Evolutionary conservation across 1,284 basidiomycete species (phyloP).

Genomic region (Austroboletus novae-zelandiae): DNA sequence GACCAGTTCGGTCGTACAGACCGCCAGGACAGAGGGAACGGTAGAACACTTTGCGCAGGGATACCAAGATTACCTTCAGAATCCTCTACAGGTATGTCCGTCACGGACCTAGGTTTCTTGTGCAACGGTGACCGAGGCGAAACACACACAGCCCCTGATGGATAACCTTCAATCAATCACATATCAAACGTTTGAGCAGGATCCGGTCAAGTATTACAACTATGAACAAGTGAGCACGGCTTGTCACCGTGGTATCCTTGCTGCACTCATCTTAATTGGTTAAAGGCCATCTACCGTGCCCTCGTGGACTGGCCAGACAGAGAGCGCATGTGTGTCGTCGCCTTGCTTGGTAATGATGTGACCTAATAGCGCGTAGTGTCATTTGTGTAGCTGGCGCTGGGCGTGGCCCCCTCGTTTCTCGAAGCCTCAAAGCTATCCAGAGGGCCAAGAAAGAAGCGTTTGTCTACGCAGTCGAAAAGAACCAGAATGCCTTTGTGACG

Average conservation of each 20-base stretch:
- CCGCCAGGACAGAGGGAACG: conserved; percentile 59
- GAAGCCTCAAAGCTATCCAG: conserved; percentile 78
- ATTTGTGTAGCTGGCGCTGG: conserved; percentile 95
- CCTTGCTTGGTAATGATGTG: conserved; percentile 13
- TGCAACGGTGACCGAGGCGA: conserved; percentile 4
- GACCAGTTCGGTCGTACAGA: conserved; percentile 62
- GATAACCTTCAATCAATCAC: conserved; percentile 94
- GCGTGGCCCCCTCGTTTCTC: conserved; percentile 89
- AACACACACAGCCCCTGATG: conserved; percentile 76
- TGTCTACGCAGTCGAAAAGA: conserved; percentile 95
- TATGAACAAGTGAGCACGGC: conserved; percentile 79
- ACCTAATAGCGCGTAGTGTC: conserved; percentile 47
- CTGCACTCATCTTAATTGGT: conserved; percentile 14
- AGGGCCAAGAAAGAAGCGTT: conserved; percentile 65
- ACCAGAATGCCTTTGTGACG: conserved; percentile 91
- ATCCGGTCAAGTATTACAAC: conserved; percentile 93
- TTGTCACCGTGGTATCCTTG: conserved; percentile 9
- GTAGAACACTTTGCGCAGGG: conserved; percentile 89
- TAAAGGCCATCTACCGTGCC: conserved; percentile 79
- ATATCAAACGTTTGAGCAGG: conserved; percentile 97
- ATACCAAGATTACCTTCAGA: conserved; percentile 95
- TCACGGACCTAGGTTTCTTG: background rate
- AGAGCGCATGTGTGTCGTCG: conserved; percentile 50
- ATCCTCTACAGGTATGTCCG: conserved; percentile 76
- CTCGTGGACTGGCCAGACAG: conserved; percentile 65